A percentile compares a stretch with the other conserved stretches of the same genome.
These are phyloP conservation scores for Aspergillus avenaceus DNA, from an alignment of 495 filamentous ascomycete genomes.

Conservation along the genomic window DNA sequence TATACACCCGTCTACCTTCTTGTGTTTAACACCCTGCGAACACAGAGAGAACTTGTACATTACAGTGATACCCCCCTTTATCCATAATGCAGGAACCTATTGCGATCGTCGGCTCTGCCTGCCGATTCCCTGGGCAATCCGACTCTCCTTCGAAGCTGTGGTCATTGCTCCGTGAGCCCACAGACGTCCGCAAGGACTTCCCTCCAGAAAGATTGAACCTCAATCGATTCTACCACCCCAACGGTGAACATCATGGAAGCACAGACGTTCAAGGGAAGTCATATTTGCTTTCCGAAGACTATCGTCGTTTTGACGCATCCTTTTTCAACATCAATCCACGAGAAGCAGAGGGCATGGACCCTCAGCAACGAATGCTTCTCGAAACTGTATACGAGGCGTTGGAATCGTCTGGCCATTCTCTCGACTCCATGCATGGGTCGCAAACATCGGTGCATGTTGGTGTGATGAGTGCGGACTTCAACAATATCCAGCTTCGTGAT, in stretches of 20 bases:
- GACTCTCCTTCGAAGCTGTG: conserved; percentile 5
- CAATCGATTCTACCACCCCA: neutral
- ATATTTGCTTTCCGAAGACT: conserved; percentile 2
- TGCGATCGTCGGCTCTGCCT: conserved; percentile 17
- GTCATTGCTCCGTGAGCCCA: conserved; percentile 4
- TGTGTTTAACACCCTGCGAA: no score
- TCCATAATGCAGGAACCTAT: conserved; percentile 16
- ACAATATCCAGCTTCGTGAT: conserved; percentile 30
- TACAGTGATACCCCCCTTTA: no score
- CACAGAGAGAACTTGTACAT: no score
- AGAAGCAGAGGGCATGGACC: conserved; percentile 27
- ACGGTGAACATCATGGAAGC: neutral
- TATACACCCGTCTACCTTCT: no score
- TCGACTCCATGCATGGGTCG: conserved; percentile 29
- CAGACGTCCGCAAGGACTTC: conserved; percentile 2
- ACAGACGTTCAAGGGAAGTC: neutral
- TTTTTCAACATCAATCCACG: conserved; percentile 4
- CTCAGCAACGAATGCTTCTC: conserved; percentile 43
- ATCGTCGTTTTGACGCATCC: neutral
- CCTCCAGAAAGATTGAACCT: neutral
- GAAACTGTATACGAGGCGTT: conserved; percentile 53
- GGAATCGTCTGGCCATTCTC: conserved; percentile 41
- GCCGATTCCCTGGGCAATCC: conserved; percentile 3
- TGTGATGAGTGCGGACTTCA: conserved; percentile 33
- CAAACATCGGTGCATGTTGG: conserved; percentile 31